phyloP scores from a whole-genome alignment of 768 basidiomycete species.

The Pleurotus salmoneostramineus region DNA sequence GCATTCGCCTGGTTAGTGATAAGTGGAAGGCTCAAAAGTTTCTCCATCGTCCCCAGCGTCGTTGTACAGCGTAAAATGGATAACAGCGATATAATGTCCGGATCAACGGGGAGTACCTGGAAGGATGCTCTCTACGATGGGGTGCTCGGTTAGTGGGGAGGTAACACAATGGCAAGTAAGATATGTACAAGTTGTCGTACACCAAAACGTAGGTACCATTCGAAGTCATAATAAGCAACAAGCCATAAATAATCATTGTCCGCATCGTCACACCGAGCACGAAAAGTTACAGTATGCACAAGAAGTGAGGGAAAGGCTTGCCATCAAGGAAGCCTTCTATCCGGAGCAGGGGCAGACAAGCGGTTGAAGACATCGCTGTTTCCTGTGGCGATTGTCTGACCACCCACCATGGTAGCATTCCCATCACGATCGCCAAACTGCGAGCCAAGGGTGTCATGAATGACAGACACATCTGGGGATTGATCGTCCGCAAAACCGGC shows the following conservation, averaged over 20 bases:
- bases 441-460: background rate
- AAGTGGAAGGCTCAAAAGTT: conserved; percentile 51
- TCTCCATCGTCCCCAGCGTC: conserved; percentile 65
- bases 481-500: background rate
- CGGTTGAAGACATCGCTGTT: background rate
- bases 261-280: background rate
- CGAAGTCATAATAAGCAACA: background rate
- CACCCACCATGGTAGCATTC: background rate
- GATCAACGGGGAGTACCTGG: conserved; percentile 51
- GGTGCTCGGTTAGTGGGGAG: conserved; percentile 25
- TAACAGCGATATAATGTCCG: conserved; percentile 51
- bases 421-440: background rate
- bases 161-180: too few relatives aligned
- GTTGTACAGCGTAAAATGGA: conserved; percentile 60
- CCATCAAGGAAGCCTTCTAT: background rate
- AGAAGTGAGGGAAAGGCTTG: too few relatives aligned
- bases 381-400: conserved; percentile 2
- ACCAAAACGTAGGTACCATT: too few relatives aligned
- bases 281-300: background rate
- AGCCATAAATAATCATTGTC: conserved; percentile 8
- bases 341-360: background rate
- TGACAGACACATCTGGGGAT: background rate
- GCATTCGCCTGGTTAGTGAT: conserved; percentile 65
- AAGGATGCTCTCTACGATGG: conserved; percentile 45
- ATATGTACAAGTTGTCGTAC: too few relatives aligned